Percentiles rank a stretch among this genome's conserved stretches.
These are phyloP conservation scores for Diphasiastrum complanatum DNA, from an alignment of 83 land plant genomes.

Conservation along the genomic window DNA sequence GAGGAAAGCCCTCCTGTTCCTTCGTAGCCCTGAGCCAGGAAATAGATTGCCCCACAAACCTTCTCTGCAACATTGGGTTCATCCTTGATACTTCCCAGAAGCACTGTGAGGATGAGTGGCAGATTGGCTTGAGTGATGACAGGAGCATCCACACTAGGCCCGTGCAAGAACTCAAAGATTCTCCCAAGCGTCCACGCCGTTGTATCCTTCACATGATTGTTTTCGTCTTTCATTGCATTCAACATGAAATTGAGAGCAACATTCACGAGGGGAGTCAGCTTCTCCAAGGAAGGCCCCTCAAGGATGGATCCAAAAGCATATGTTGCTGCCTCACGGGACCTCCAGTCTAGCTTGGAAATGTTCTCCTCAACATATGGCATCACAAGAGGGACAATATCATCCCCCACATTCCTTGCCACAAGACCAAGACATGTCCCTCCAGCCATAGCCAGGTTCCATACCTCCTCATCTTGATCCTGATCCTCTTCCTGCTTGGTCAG, in stretches of 20 bases:
- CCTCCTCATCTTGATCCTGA: constrained; percentile 31
- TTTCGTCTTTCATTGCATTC: constrained; percentile 32
- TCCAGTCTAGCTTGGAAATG: constrained; percentile 26
- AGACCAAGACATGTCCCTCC: constrained; percentile 34
- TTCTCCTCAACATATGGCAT: constrained; percentile 34
- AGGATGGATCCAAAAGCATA: constrained; percentile 32
- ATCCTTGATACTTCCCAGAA: constrained; percentile 27
- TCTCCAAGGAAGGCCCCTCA: constrained; percentile 27
- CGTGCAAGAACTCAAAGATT: constrained; percentile 30
- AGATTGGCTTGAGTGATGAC: constrained; percentile 23
- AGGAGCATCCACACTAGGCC: constrained; percentile 19
- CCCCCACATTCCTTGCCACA: constrained; percentile 30
- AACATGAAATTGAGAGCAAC: constrained; percentile 25
- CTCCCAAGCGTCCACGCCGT: constrained; percentile 32
- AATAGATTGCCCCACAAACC: constrained; percentile 30
- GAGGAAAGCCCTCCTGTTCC: constrained; percentile 8
- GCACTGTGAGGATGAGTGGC: constrained; percentile 20
- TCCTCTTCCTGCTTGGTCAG: constrained; percentile 35
- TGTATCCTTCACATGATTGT: constrained; percentile 36
- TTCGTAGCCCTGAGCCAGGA: constrained; percentile 28
- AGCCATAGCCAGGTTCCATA: constrained; percentile 33
- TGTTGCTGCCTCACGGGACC: constrained; percentile 28
- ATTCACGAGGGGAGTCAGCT: constrained; percentile 25
- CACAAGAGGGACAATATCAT: constrained; percentile 31
- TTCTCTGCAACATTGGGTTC: constrained; percentile 32